These are phyloP conservation scores for Dactylellina sp. DNA, from an alignment of 2,329 filamentous ascomycete species.

Conservation along the genomic window DNA sequence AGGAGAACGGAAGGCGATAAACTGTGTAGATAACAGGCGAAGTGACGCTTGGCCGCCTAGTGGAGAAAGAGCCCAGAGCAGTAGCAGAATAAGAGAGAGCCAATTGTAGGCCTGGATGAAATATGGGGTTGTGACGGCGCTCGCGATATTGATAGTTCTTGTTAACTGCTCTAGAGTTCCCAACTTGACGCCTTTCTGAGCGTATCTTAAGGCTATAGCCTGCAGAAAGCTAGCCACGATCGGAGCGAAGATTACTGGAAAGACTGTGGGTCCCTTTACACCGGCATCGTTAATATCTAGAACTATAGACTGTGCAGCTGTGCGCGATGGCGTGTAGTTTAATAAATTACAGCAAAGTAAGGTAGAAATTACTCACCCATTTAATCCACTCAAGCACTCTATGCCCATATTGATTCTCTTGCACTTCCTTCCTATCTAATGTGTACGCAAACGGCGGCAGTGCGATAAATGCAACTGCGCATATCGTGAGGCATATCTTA, in stretches of 20 bases:
- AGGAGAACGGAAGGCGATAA: background rate
- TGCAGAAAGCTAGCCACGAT: background rate
- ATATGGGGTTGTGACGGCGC: constrained; percentile 4
- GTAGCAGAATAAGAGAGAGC: constrained; percentile 1
- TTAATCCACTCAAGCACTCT: constrained; percentile 1
- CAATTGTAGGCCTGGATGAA: constrained; percentile 7
- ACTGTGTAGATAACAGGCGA: constrained; percentile 7
- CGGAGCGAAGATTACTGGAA: constrained; percentile 14
- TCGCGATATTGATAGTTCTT: constrained; percentile 1
- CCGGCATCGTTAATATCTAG: too few relatives aligned
- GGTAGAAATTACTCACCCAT: constrained; percentile 13
- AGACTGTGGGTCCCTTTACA: constrained; percentile 13
- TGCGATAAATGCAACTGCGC: constrained; percentile 2
- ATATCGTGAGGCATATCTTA: background rate
- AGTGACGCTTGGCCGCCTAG: constrained; percentile 16
- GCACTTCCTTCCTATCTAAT: background rate
- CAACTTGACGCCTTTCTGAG: background rate
- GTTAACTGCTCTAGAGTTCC: constrained; percentile 13
- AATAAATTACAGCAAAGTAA: too few relatives aligned
- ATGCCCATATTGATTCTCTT: background rate
- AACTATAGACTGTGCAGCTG: too few relatives aligned
- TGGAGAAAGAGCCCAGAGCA: constrained; percentile 3
- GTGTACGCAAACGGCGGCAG: background rate
- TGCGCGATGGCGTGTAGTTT: too few relatives aligned
- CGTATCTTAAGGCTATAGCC: background rate